Conservation (phyloP, 2,329 filamentous ascomycete species). For the Colletotrichum echinochloae region DNA sequence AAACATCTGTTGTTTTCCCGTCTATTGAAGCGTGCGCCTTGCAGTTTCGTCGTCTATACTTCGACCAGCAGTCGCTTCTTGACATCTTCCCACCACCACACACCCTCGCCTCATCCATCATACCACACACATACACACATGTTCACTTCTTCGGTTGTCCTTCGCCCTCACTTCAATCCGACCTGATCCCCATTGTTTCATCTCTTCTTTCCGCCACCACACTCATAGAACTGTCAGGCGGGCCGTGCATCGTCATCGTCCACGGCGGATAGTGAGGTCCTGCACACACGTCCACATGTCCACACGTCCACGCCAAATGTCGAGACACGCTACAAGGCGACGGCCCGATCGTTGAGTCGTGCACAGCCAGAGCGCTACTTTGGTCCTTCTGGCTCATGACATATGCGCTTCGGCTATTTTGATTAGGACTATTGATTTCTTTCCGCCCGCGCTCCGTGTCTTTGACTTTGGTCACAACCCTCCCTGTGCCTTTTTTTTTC, state of each 20-base stretch:
- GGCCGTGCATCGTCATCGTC: conserved; percentile 20
- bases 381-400: conserved; percentile 11
- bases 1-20: background rate
- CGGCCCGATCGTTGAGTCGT: conserved; percentile 1
- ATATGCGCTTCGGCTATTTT: conserved; percentile 21
- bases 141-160: background rate
- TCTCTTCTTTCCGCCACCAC: conserved; percentile 23
- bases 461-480: background rate
- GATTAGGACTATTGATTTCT: background rate
- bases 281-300: background rate
- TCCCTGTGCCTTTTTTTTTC: background rate
- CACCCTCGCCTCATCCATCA: background rate
- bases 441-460: background rate
- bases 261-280: conserved; percentile 6
- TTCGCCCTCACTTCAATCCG: conserved; percentile 18
- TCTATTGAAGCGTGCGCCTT: background rate
- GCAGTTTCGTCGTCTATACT: background rate
- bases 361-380: conserved; percentile 1
- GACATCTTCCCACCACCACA: background rate
- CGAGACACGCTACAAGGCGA: background rate
- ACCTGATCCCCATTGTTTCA: conserved; percentile 33
- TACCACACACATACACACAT: too few species aligned
- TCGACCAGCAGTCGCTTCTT: background rate
- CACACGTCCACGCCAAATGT: background rate
- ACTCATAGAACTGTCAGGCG: conserved; percentile 17